Conservation (phyloP, 139 green algal species). For the Picochlorum sp. region DNA sequence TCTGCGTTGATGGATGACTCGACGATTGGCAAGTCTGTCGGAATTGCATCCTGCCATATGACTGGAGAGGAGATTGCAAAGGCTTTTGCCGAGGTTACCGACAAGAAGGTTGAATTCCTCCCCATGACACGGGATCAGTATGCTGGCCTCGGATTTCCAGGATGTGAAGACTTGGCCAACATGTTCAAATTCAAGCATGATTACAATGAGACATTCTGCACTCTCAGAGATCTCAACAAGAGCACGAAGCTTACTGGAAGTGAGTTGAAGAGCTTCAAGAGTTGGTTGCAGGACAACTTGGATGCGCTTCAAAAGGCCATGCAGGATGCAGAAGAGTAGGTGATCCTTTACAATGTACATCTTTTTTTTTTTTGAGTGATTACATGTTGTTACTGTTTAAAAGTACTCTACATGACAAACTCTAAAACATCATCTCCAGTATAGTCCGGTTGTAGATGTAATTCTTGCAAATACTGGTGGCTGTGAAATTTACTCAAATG, state of each 20-base stretch:
- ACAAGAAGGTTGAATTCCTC: background rate
- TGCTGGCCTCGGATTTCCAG: background rate
- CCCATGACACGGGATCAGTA: background rate
- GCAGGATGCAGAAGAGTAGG: background rate
- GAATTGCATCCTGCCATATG: background rate
- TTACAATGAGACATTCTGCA: background rate
- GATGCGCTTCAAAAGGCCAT: background rate
- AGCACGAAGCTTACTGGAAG: background rate
- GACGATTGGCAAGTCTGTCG: background rate
- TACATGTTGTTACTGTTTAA: no score
- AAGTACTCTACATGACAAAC: slow-evolving; percentile 18
- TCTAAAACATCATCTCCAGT: slow-evolving; percentile 13
- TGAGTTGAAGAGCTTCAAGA: background rate
- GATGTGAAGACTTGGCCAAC: background rate
- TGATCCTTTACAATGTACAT: background rate
- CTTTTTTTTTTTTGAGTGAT: no score
- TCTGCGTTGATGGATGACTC: background rate
- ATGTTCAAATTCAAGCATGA: slow-evolving; percentile 6
- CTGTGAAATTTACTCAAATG: slow-evolving; percentile 89
- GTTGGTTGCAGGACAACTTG: background rate
- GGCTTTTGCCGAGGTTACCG: background rate
- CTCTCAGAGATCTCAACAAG: background rate
- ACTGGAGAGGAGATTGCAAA: background rate
- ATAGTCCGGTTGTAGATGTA: slow-evolving; percentile 27
- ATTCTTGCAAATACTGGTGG: slow-evolving; percentile 54